Conservation (phyloP, 2,329 filamentous ascomycete genomes). For the Dichotomopilus funicola region DNA sequence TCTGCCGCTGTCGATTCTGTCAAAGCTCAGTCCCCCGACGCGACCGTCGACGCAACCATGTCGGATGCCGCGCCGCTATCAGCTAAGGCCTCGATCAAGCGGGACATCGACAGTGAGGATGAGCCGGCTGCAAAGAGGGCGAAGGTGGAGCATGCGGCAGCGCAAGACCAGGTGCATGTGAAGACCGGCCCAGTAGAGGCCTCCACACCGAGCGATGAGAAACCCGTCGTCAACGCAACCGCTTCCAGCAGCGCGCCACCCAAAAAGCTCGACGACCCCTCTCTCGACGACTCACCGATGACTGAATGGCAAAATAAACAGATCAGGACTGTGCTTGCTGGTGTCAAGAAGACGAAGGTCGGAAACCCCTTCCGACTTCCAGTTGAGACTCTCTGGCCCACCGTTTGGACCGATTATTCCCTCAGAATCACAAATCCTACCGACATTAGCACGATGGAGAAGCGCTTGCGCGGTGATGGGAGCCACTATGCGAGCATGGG, state of each 20-base stretch:
- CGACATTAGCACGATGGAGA: slow-evolving; percentile 78
- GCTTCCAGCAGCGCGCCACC: slow-evolving; percentile 26
- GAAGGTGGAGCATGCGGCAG: slow-evolving; percentile 49
- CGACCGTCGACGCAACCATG: slow-evolving; percentile 37
- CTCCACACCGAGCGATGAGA: slow-evolving; percentile 25
- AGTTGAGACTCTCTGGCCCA: slow-evolving; percentile 70
- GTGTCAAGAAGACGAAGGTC: slow-evolving; percentile 80
- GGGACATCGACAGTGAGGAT: slow-evolving; percentile 63
- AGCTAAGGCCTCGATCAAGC: slow-evolving; percentile 63
- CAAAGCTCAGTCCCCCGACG: slow-evolving; percentile 33
- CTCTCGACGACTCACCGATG: slow-evolving; percentile 44
- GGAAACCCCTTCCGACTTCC: slow-evolving; percentile 70
- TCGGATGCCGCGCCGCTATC: slow-evolving; percentile 36
- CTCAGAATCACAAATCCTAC: slow-evolving; percentile 69
- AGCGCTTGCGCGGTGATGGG: slow-evolving; percentile 62
- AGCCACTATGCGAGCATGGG: slow-evolving; percentile 59
- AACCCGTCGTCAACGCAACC: slow-evolving; percentile 16
- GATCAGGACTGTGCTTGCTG: slow-evolving; percentile 59
- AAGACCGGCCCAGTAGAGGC: slow-evolving; percentile 28
- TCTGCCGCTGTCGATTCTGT: slow-evolving; percentile 33
- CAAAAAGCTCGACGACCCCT: slow-evolving; percentile 36
- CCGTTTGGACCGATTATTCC: slow-evolving; percentile 66
- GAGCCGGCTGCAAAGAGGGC: slow-evolving; percentile 74
- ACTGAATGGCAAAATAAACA: slow-evolving; percentile 55
- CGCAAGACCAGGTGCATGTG: slow-evolving; percentile 22